phyloP scores from a whole-genome alignment of 176 grass and related monocot species.

The Pontederia crassipes region DNA sequence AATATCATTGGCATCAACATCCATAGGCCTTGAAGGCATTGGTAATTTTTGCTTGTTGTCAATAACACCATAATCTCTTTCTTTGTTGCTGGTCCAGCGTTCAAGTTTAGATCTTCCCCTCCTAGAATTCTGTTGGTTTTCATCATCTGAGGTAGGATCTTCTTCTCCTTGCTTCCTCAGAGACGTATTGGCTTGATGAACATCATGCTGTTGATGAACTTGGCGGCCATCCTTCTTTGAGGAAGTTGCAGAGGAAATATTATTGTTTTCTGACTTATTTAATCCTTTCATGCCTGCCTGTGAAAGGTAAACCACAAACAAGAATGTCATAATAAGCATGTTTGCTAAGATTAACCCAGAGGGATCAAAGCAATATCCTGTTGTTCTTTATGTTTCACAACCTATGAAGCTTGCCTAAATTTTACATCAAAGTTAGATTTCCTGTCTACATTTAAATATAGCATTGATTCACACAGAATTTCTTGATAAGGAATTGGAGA shows the following conservation, averaged over 20 bases:
- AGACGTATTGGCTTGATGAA: constrained; percentile 31
- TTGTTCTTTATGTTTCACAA: neutral
- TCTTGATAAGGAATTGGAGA: no score
- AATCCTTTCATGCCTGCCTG: constrained; percentile 26
- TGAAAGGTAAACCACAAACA: constrained; percentile 7
- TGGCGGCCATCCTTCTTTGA: constrained; percentile 40
- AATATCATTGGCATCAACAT: constrained; percentile 23
- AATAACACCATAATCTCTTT: constrained; percentile 58
- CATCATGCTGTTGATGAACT: constrained; percentile 14
- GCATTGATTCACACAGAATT: constrained; percentile 1
- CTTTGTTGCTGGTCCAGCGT: constrained; percentile 92
- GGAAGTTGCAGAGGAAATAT: constrained; percentile 20
- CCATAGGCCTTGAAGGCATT: constrained; percentile 33
- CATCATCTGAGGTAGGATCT: constrained; percentile 62
- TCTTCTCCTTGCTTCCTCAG: constrained; percentile 48
- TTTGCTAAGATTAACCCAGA: neutral
- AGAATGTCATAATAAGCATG: constrained; percentile 10
- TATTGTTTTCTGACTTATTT: constrained; percentile 46
- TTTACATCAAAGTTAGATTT: neutral
- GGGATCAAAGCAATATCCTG: neutral
- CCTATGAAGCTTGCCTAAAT: neutral
- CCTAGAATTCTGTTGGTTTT: constrained; percentile 61
- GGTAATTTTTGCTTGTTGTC: constrained; percentile 24
- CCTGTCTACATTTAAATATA: neutral
- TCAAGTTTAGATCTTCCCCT: constrained; percentile 91